Base-by-base conservation (phyloP, 495 filamentous ascomycete genomes). In the Tuber aestivum region DNA sequence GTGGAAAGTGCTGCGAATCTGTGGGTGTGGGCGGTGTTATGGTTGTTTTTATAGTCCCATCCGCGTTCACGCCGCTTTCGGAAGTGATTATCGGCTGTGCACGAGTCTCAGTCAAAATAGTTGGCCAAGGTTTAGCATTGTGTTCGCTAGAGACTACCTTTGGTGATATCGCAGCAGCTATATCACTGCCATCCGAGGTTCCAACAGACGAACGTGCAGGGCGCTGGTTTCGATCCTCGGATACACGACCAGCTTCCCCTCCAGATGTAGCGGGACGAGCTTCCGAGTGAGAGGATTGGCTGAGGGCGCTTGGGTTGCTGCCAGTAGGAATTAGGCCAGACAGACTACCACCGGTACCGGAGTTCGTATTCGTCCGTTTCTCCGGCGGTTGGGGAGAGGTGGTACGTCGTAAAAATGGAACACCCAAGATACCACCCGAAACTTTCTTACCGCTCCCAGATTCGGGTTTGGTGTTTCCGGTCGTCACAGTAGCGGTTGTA, bases 1-100 rank as follows among this genome's bases (percentile, higher is more conserved):
- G 74, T 8, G 81, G 73, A 50, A 82, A 82, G 70, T 79, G 80
- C 16, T 84, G 80, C 42, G 84, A 85, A 56, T 86, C 85, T 77
- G 81, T 84, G 75, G 72, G 85, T 70, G 74, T 86, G 78, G 75
- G 83, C 76, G 74, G 79, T 65, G 79, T 82, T 38, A 72, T 78
- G 50, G 76, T 82, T 8, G 83, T 78, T 38, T 78, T 73, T 35
- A 72, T 32, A 27, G 70, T 71, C 37, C 42, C 77, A 45, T 79
- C 76, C 35, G 78, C 50, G 69, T 79, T 75, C 56, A 65, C 56
- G 27, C 27, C 56, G 56, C 56, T 65, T 65, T 65, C 56, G 56
- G 56, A 65, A 65, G 56, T 65, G 27, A 12, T 32, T 65, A 65
- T 65, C n/a, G 56, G 56, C 56, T 65, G n/a, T 32, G 56, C 56